Base-by-base conservation (phyloP, 345 rosid species). In the Lepidium aucheri region DNA sequence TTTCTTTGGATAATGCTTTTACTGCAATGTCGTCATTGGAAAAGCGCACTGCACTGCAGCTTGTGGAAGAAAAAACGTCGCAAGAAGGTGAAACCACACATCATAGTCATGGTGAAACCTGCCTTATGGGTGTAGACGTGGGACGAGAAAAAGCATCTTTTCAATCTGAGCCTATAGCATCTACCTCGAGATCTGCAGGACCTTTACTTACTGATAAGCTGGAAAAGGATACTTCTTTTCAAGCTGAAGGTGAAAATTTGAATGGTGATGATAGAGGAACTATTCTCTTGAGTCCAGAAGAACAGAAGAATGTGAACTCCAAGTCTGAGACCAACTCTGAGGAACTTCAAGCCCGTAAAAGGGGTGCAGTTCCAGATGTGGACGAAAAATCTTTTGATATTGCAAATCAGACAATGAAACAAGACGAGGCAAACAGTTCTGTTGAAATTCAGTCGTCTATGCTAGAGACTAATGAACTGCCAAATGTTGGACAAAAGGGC, bases 151-250 rank as follows among this genome's bases (percentile, higher is more conserved):
- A 10, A 22, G 3, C 34, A 39, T 59, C 71, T 24, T 35, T 4
- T 41, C 56, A 2, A 39, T 28, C 71, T 40, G 66, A 72, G 46
- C 18, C 72, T 52, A 4, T 38, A 53, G 69, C 52, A 61, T 50
- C 73, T 57, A 24, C 9, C 10, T 56, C 40, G 16, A 49, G 71
- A 53, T 20, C 55, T 69, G 18, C 42, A 44, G 80, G 70, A 70
- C 44, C 47, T 60, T 15, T 43, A 41, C 47, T 53, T 2, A 57
- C 61, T 30, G 81, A 51, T 33, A 57, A 60, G 54, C 65, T 9
- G 24, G 60, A 43, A 41, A 65, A 53, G n/a, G 18, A 34, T 50
- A 58, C 4, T 16, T 34, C 76, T 34, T 22, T 17, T 41, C 46
- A 58, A 65, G 67, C 7, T 28, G 60, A n/a, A 22, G 54, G 41